phyloP scores from a whole-genome alignment of 192 early-diverging fungal species.

The Gonapodya prolifera region DNA sequence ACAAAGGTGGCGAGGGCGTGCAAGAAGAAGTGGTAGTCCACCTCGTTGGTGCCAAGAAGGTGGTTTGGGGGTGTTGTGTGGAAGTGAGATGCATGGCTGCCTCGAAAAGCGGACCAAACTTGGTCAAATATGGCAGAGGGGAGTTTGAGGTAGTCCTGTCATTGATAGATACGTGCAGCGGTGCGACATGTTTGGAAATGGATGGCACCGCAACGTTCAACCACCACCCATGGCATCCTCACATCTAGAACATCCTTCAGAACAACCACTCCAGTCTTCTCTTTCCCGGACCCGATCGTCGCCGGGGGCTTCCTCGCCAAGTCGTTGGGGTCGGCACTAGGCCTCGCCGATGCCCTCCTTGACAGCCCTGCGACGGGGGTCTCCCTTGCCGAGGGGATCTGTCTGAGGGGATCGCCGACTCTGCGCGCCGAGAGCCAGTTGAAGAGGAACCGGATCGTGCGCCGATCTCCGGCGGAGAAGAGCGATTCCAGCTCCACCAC shows the following conservation, averaged over 20 bases:
- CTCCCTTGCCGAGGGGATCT: background rate
- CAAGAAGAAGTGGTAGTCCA: background rate
- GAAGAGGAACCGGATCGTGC: background rate
- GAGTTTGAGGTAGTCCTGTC: background rate
- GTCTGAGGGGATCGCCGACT: background rate
- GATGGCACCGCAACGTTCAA: background rate
- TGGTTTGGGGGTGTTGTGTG: background rate
- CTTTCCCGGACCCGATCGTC: background rate
- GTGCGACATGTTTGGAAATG: background rate
- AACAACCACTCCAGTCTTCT: background rate
- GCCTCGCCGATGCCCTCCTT: background rate
- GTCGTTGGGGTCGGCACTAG: background rate
- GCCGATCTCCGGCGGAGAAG: background rate
- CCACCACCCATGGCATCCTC: too few relatives aligned
- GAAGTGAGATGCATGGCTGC: background rate
- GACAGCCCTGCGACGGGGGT: background rate
- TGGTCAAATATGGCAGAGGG: background rate
- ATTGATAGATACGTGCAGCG: too few relatives aligned
- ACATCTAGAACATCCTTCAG: background rate
- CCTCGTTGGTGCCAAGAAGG: background rate
- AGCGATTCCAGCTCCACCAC: background rate
- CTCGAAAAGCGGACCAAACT: background rate
- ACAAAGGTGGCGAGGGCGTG: background rate
- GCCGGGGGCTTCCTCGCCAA: background rate
- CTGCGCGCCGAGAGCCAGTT: background rate